Percentiles rank a stretch among this genome's conserved stretches.
These are phyloP conservation scores for Luvunga scandens DNA, from an alignment of 345 rosid genomes.

Conservation along the genomic window DNA sequence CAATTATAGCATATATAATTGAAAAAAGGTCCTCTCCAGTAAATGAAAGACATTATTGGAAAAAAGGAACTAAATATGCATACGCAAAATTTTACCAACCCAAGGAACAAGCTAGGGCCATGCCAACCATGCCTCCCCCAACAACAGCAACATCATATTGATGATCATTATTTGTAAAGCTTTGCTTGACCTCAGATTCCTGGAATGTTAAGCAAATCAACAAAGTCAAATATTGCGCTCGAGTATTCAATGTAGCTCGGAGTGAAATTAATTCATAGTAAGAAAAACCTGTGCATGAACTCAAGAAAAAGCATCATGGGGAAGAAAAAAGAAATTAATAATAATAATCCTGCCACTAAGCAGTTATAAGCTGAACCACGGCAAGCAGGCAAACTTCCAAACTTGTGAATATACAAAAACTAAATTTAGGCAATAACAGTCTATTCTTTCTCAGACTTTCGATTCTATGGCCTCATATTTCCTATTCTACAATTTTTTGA, in stretches of 20 bases:
- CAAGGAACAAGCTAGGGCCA: slow-evolving; percentile 90
- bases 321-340: not conserved
- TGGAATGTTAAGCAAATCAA: slow-evolving; percentile 15
- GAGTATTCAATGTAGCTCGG: not conserved
- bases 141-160: slow-evolving; percentile 85
- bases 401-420: not conserved
- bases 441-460: not conserved
- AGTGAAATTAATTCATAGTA: not conserved
- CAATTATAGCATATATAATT: not conserved
- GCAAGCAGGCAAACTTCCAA: not conserved
- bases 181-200: slow-evolving; percentile 34
- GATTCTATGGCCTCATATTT: not conserved
- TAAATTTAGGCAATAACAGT: not conserved
- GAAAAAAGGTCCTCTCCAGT: not conserved
- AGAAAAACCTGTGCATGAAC: not conserved
- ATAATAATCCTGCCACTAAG: too few species aligned
- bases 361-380: not conserved
- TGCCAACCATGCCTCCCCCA: slow-evolving; percentile 98
- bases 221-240: slow-evolving; percentile 4
- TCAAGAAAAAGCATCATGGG: not conserved
- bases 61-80: not conserved
- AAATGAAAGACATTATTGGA: not conserved
- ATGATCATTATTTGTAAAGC: slow-evolving; percentile 19
- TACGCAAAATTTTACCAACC: slow-evolving; percentile 39
- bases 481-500: too few species aligned